Base-by-base conservation (phyloP, 2,329 filamentous ascomycete genomes). In the Xylariaceae sp. region DNA sequence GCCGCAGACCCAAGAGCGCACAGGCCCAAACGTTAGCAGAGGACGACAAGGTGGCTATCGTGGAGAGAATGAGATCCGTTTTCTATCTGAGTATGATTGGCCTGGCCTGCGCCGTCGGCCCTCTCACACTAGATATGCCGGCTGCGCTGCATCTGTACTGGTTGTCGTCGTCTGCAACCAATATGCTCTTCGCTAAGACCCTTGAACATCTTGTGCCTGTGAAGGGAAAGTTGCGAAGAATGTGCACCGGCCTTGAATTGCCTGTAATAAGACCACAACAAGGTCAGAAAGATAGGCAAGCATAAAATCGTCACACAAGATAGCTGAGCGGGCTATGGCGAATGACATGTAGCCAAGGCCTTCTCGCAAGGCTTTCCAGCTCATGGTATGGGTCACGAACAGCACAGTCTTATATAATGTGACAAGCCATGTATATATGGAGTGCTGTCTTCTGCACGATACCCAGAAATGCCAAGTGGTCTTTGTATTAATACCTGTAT, bases 61-160 rank as follows among this genome's bases (percentile, higher is more conserved):
- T 26, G 2, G 27, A 48, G 13, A 16, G 47, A 13, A 42, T 21
- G 8, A 30, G 23, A 13, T 21, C 61, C 5, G 50, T 53, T 4
- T 24, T 76, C 2, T 68, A 68, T 16, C 61, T 71, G 15, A 50
- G 32, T 1, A 40, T 75, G 26, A 27, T 75, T 0, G 29, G 70
- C 3, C 4, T 73, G 3, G 45, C 49, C 20, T 58, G 64, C 2
- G n/a, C 68, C 9, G 43, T 76, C 4, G 73, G 74, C 2, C 70
- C 72, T 4, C 29, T 67, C 8, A 77, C 75, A 2, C 57, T 73
- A 55, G 54, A 72, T 30, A 59, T 78, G 20, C 75, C 75, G 1
- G 71, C 70, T 4, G 75, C 75, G 1, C 53, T 78, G 21, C 75
- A 77, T 47, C 59, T 78, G 8, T 78, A 77, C 59, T 77, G 75